Conservation (phyloP, 1,284 basidiomycete genomes). For the Boletus semigastroideus region DNA sequence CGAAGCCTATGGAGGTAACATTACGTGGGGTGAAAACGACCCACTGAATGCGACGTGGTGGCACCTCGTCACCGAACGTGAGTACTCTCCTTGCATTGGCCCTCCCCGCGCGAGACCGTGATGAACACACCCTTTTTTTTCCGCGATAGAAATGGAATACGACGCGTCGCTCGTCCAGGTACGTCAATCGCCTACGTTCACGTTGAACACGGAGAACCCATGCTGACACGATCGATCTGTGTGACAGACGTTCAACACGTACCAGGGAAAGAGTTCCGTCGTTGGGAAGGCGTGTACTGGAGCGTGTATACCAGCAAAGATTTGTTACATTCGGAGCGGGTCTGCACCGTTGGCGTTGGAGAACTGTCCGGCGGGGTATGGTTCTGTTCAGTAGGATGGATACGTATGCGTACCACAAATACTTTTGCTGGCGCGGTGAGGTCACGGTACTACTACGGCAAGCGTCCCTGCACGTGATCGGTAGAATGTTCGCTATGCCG, state of each 20-base stretch:
- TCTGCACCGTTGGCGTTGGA: slow-evolving; percentile 32
- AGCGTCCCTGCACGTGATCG: too few relatives aligned
- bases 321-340: neutral
- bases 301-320: neutral
- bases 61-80: neutral
- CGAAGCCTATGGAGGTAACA: neutral
- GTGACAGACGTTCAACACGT: neutral
- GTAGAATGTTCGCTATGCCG: too few relatives aligned
- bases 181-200: too few relatives aligned
- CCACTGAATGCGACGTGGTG: neutral
- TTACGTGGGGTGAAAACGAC: neutral
- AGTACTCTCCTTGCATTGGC: neutral
- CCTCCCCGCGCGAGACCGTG: too few relatives aligned
- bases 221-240: neutral
- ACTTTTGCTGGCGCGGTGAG: too few relatives aligned
- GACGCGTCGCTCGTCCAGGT: neutral
- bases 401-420: neutral
- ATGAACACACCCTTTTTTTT: neutral
- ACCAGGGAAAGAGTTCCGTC: neutral
- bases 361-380: slow-evolving; percentile 38
- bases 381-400: slow-evolving; percentile 1
- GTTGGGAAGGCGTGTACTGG: neutral
- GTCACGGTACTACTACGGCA: too few relatives aligned
- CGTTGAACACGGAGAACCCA: neutral
- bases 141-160: neutral